A percentile compares a stretch with the other conserved stretches of the same genome.
Evolutionary conservation across 768 basidiomycete genomes (phyloP).

Genomic region (Wakefieldia striispora): DNA sequence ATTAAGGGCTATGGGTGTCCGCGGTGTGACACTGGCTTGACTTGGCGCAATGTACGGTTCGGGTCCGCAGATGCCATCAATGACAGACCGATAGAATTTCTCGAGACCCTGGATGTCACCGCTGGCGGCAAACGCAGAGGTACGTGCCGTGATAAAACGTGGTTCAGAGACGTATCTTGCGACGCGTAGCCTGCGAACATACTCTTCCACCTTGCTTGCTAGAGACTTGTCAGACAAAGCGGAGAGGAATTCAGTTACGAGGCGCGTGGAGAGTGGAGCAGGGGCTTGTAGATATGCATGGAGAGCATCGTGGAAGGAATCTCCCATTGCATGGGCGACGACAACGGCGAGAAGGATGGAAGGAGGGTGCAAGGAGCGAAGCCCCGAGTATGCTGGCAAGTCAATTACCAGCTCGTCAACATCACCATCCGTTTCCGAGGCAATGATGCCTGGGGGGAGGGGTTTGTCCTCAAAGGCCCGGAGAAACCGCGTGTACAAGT

Average conservation of each 20-base stretch:
- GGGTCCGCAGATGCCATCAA: slow-evolving; percentile 48
- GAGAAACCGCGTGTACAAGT: slow-evolving; percentile 43
- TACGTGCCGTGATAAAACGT: slow-evolving; percentile 46
- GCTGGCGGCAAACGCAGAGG: slow-evolving; percentile 43
- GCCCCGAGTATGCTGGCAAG: slow-evolving; percentile 15
- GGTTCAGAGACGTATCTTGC: slow-evolving; percentile 55
- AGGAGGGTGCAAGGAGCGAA: slow-evolving; percentile 18
- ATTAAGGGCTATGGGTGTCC: slow-evolving; percentile 49
- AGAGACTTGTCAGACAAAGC: slow-evolving; percentile 38
- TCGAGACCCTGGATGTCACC: slow-evolving; percentile 35
- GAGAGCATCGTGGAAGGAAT: slow-evolving; percentile 59
- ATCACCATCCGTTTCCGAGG: slow-evolving; percentile 17
- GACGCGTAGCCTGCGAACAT: slow-evolving; percentile 45
- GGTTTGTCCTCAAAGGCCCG: slow-evolving; percentile 18
- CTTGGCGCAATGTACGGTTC: slow-evolving; percentile 54
- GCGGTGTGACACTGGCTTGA: slow-evolving; percentile 34
- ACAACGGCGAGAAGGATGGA: slow-evolving; percentile 51
- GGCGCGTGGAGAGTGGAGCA: slow-evolving; percentile 34
- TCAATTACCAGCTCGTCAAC: slow-evolving; percentile 26
- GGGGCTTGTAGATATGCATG: slow-evolving; percentile 38
- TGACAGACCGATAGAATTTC: slow-evolving; percentile 49
- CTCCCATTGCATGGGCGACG: slow-evolving; percentile 58
- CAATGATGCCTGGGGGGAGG: slow-evolving; percentile 13
- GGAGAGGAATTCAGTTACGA: slow-evolving; percentile 39
- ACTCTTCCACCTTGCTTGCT: slow-evolving; percentile 41